Percentiles rank a stretch among this genome's conserved stretches.
Conservation (phyloP, 371 early-diverging fungal genomes). For the Coemansia sp. region DNA sequence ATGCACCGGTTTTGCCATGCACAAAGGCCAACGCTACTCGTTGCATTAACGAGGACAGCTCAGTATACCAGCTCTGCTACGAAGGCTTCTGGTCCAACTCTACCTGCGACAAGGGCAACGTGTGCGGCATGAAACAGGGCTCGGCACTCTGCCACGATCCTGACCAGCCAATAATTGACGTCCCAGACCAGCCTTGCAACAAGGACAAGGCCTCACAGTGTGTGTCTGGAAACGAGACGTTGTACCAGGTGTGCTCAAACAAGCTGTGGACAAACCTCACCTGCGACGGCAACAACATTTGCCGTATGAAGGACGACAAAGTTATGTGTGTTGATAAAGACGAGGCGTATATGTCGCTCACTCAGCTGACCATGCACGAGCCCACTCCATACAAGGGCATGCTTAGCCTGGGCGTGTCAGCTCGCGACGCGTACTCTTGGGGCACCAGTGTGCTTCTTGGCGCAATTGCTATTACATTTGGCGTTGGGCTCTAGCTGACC, state of each 20-base stretch:
- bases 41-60: conserved; percentile 13
- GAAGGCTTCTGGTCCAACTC: conserved; percentile 30
- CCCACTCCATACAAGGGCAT: conserved; percentile 10
- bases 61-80: conserved; percentile 25
- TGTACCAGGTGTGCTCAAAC: conserved; percentile 44
- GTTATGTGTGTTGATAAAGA: conserved; percentile 36
- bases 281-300: conserved; percentile 37
- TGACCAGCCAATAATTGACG: conserved; percentile 21
- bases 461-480: conserved; percentile 14
- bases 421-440: conserved; percentile 10
- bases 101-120: conserved; percentile 21
- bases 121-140: conserved; percentile 31
- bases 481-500: conserved; percentile 16
- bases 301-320: conserved; percentile 26
- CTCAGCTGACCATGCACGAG: conserved; percentile 9
- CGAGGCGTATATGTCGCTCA: conserved; percentile 1
- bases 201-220: conserved; percentile 19
- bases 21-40: conserved; percentile 18
- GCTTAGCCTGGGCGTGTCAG: not conserved
- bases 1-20: conserved; percentile 28
- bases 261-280: conserved; percentile 40
- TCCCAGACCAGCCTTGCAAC: conserved; percentile 34
- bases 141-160: conserved; percentile 39
- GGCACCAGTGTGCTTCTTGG: conserved; percentile 15
- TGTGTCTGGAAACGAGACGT: conserved; percentile 11